A percentile compares a stretch with the other conserved stretches of the same genome.
These are phyloP conservation scores for Entelexis paramagnoliae DNA, from an alignment of 1,139 yeast species.

Conservation along the genomic window DNA sequence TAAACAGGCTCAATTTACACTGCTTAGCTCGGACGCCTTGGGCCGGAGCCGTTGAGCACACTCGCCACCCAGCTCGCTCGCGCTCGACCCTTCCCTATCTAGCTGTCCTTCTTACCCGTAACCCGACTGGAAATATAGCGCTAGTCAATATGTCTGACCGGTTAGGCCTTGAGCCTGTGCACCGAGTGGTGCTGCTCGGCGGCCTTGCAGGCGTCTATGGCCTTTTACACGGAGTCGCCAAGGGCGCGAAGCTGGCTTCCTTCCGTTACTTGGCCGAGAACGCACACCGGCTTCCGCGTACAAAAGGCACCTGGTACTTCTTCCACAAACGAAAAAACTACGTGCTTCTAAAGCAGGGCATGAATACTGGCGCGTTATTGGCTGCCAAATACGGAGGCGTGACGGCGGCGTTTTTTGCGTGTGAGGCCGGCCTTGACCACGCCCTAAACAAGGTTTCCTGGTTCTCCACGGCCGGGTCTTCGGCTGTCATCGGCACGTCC, in stretches of 20 bases:
- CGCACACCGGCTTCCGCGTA: slow-evolving; percentile 68
- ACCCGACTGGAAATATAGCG: neutral
- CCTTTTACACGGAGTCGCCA: slow-evolving; percentile 49
- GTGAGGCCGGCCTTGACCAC: slow-evolving; percentile 54
- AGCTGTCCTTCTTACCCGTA: neutral
- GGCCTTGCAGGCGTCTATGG: slow-evolving; percentile 46
- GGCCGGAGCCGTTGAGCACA: too few relatives aligned
- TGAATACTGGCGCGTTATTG: slow-evolving; percentile 24
- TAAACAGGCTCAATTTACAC: neutral
- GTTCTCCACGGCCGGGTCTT: slow-evolving; percentile 49
- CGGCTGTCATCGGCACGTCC: slow-evolving; percentile 42
- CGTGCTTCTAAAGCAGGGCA: slow-evolving; percentile 44
- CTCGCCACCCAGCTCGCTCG: too few relatives aligned
- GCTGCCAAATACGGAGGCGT: slow-evolving; percentile 38
- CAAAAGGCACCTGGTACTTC: slow-evolving; percentile 82
- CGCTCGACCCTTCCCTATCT: neutral
- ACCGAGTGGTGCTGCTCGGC: slow-evolving; percentile 35
- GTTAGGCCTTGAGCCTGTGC: slow-evolving; percentile 17
- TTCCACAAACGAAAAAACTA: slow-evolving; percentile 79
- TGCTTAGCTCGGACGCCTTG: too few relatives aligned
- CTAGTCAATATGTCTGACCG: slow-evolving; percentile 11
- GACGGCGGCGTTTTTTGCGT: slow-evolving; percentile 45
- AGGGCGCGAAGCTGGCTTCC: slow-evolving; percentile 49
- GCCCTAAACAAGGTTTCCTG: slow-evolving; percentile 50
- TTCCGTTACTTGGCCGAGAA: slow-evolving; percentile 64